Evolutionary conservation across 78 protist species (phyloP), one percentile per base, ranked within the genome.

Genomic region (Guillardia theta): DNA sequence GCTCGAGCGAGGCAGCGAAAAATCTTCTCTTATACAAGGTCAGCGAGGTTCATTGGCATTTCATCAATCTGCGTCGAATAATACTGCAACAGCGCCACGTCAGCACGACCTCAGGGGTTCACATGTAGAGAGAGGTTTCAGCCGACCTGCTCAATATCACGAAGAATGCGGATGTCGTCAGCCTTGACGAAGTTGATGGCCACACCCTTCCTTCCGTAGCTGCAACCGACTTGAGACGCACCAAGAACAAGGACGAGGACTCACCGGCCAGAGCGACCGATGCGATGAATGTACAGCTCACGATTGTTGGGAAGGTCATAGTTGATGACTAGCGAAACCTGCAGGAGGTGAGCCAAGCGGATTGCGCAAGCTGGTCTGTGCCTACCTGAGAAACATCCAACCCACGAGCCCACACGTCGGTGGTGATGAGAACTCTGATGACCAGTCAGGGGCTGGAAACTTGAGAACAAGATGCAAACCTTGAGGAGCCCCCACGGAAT

Each of bases 201-300:
- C 62, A 99, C 99, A 92, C 99, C 99, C 96, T 98, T 98, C 43
- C 99, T 95, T 22, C 99, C 99, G 10, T 80, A 80, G 8, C 83
- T 53, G 12, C 18, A 12, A 53, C 33, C 33, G 18, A 53, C 12
- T 12, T 21, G 62, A 18, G 18, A 53, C 12, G 18, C 12, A 53
- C 12, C 18, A 53, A 53, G 62, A 53, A 53, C 12, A 53, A 53
- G 18, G 12, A 53, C 12, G 62, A 53, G 18, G 18, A 53, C 62
- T 96, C 97, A 99, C 33, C 99, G 98, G 30, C 99, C 99, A 0
- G 97, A 93, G 22, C 99, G 98, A 44, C 99, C 99, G 50, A 99
- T 99, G 6, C 99, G 88, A 95, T 99, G 99, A 94, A 99, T 98
- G 98, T 99, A 99, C 94, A 97, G 96, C 98, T 99, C 99, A n/a